Evolutionary conservation across 2,329 filamentous ascomycete genomes (phyloP).

Genomic region (Ambrosiella beaveri): DNA sequence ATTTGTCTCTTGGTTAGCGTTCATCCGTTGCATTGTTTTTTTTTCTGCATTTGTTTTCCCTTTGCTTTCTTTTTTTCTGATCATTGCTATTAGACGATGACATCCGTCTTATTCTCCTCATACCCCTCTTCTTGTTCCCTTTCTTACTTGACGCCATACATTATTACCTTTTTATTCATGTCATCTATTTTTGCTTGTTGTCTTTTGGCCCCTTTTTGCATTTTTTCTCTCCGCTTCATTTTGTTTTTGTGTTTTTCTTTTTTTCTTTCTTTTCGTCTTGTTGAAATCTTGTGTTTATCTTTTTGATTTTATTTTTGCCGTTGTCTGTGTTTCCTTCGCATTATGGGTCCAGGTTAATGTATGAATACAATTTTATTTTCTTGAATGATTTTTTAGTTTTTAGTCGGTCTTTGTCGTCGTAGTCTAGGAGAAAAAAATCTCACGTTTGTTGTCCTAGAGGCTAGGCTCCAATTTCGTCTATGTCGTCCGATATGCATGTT

Average conservation of each 20-base stretch:
- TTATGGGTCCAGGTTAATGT: not conserved
- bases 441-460: no score
- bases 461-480: no score
- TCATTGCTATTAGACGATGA: not conserved
- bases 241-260: slow-evolving; percentile 1
- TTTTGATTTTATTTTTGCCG: not conserved
- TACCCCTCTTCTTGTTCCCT: not conserved
- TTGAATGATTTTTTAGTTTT: not conserved
- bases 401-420: no score
- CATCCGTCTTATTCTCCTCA: not conserved
- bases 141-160: not conserved
- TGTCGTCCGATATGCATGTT: no score
- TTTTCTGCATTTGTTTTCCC: not conserved
- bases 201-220: not conserved
- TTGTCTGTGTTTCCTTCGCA: not conserved
- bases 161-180: not conserved
- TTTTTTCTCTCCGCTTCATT: not conserved
- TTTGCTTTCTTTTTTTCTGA: not conserved
- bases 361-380: not conserved
- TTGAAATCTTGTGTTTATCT: not conserved
- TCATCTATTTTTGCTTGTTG: not conserved
- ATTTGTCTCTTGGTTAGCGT: no score
- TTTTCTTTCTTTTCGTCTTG: not conserved
- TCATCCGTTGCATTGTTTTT: not conserved
- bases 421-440: no score